A percentile compares a stretch with the other conserved stretches of the same genome.
These are phyloP conservation scores for Grifola frondosa DNA, from an alignment of 1,284 basidiomycete species.

Conservation along the genomic window DNA sequence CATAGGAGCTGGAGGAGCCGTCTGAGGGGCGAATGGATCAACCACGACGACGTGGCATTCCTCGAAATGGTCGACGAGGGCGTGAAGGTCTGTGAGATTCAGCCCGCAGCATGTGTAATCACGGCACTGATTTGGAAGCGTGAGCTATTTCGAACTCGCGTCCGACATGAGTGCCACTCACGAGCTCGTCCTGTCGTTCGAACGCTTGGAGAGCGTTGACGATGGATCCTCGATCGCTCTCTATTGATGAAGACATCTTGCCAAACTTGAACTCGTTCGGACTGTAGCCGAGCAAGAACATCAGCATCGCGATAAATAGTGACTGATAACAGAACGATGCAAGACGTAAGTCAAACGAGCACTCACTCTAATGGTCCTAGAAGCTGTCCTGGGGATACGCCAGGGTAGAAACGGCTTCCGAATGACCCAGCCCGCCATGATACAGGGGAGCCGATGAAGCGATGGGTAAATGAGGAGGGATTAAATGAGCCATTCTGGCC, in stretches of 20 bases:
- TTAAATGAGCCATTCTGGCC: constrained; percentile 52
- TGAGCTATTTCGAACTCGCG: not conserved
- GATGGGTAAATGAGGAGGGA: constrained; percentile 60
- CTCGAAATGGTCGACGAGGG: constrained; percentile 85
- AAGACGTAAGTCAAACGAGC: constrained; percentile 1
- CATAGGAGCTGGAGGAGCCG: constrained; percentile 22
- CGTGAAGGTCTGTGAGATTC: constrained; percentile 78
- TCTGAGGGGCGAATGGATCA: constrained; percentile 49
- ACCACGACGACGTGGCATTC: constrained; percentile 77
- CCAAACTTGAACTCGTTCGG: constrained; percentile 53
- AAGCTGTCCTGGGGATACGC: constrained; percentile 60
- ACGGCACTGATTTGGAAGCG: constrained; percentile 49
- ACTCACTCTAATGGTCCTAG: constrained; percentile 64
- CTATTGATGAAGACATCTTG: constrained; percentile 57
- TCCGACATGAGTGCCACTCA: constrained; percentile 34
- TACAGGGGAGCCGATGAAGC: constrained; percentile 68
- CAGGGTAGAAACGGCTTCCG: constrained; percentile 59
- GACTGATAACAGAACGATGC: too few relatives aligned
- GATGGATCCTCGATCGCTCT: constrained; percentile 61
- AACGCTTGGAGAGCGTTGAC: constrained; percentile 66
- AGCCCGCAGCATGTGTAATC: constrained; percentile 85
- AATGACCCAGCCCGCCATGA: constrained; percentile 66
- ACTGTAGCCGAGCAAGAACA: constrained; percentile 35
- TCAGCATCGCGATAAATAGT: too few relatives aligned
- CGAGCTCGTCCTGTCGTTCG: constrained; percentile 69